Percentiles rank a stretch among this genome's conserved stretches.
These are phyloP conservation scores for Heliocybe sulcata DNA, from an alignment of 1,284 basidiomycete genomes.

Conservation along the genomic window DNA sequence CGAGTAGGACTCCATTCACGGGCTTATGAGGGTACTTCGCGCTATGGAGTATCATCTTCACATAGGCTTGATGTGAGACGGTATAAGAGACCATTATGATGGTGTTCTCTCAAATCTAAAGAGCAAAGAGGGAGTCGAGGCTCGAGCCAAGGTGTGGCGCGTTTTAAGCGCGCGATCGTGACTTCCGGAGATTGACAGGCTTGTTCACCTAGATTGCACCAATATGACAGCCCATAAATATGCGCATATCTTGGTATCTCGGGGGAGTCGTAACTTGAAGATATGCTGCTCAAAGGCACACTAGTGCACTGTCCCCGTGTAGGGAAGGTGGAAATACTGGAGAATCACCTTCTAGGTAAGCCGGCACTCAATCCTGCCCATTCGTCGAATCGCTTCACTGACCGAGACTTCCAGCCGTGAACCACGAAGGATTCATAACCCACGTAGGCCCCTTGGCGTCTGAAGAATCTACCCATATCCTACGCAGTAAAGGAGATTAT, in stretches of 20 bases:
- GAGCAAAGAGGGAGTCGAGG: not conserved
- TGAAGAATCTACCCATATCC: slow-evolving; percentile 22
- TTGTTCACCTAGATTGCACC: too few relatives aligned
- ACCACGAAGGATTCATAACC: slow-evolving; percentile 46
- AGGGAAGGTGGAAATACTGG: slow-evolving; percentile 43
- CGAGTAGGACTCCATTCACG: slow-evolving; percentile 64
- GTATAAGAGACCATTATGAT: slow-evolving; percentile 24
- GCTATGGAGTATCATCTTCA: slow-evolving; percentile 64
- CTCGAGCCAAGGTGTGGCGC: not conserved
- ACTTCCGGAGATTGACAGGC: too few relatives aligned
- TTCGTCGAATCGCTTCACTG: slow-evolving; percentile 2
- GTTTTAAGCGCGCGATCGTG: too few relatives aligned
- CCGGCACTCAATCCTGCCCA: slow-evolving; percentile 3
- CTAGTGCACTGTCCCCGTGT: slow-evolving; percentile 50
- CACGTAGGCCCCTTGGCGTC: slow-evolving; percentile 35
- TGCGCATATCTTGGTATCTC: too few relatives aligned
- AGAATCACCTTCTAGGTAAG: slow-evolving; percentile 54
- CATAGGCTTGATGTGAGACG: slow-evolving; percentile 48
- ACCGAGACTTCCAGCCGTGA: slow-evolving; percentile 31
- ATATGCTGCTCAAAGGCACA: slow-evolving; percentile 34
- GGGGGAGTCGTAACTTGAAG: not conserved
- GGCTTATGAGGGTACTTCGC: slow-evolving; percentile 65
- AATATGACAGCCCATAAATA: too few relatives aligned
- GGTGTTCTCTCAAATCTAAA: not conserved
- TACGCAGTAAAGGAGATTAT: slow-evolving; percentile 18